Conservation (phyloP, 2,329 filamentous ascomycete genomes). For the Ophiostoma pallidulum region DNA sequence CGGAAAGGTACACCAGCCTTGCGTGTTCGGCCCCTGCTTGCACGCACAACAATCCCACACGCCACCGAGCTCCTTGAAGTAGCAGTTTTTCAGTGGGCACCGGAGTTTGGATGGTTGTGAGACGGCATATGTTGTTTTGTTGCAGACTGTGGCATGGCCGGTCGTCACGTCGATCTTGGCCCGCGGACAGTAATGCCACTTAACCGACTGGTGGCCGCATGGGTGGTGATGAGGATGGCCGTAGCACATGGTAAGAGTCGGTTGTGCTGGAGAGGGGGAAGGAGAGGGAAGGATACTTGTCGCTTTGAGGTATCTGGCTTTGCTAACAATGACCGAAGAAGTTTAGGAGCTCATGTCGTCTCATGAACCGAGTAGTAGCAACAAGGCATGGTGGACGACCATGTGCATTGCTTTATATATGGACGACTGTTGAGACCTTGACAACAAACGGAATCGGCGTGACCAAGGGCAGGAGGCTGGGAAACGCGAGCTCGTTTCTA, state of each 20-base stretch:
- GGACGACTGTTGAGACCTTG: too few species aligned
- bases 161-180: constrained; percentile 40
- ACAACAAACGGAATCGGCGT: too few species aligned
- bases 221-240: constrained; percentile 43
- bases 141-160: constrained; percentile 40
- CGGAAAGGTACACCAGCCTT: constrained; percentile 42
- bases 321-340: too few species aligned
- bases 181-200: constrained; percentile 45
- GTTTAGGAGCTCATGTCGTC: too few species aligned
- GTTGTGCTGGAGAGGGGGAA: too few species aligned
- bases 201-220: constrained; percentile 45
- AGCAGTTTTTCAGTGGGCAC: constrained; percentile 43
- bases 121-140: constrained; percentile 37
- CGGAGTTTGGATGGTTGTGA: constrained; percentile 33
- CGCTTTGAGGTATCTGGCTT: too few species aligned
- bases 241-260: constrained; percentile 36
- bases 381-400: too few species aligned
- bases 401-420: too few species aligned
- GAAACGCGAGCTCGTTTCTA: too few species aligned
- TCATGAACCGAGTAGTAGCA: too few species aligned
- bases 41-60: constrained; percentile 48
- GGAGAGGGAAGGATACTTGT: too few species aligned
- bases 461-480: too few species aligned
- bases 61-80: constrained; percentile 39
- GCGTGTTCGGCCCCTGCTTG: constrained; percentile 39